A percentile compares a stretch with the other conserved stretches of the same genome.
phyloP scores from a whole-genome alignment of 768 basidiomycete genomes.

The Boletus coccyginus region DNA sequence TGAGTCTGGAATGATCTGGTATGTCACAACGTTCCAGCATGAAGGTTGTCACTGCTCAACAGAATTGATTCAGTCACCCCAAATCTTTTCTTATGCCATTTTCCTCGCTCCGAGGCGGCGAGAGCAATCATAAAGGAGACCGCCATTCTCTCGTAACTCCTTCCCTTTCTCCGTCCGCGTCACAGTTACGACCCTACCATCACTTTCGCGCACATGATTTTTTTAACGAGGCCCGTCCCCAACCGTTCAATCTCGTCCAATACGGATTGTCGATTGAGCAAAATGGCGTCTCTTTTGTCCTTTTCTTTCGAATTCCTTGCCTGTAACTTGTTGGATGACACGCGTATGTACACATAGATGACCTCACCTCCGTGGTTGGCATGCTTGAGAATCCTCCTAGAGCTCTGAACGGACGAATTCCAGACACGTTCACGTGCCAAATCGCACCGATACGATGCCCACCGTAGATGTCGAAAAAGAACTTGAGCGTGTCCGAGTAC shows the following conservation, averaged over 20 bases:
- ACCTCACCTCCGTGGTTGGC: constrained; percentile 42
- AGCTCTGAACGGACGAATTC: constrained; percentile 70
- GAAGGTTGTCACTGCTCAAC: neutral
- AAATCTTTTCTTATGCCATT: constrained; percentile 28
- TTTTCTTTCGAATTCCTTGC: constrained; percentile 37
- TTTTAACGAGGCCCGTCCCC: constrained; percentile 64
- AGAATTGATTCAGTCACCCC: constrained; percentile 24
- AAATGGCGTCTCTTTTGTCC: constrained; percentile 55
- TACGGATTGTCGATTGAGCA: constrained; percentile 63
- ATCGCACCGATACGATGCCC: constrained; percentile 77
- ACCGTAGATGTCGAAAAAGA: constrained; percentile 85
- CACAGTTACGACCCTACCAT: neutral
- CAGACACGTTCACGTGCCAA: constrained; percentile 76
- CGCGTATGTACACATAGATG: neutral
- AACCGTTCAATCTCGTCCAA: constrained; percentile 75
- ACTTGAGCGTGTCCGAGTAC: constrained; percentile 72
- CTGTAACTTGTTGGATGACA: constrained; percentile 11
- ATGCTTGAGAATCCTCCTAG: constrained; percentile 75
- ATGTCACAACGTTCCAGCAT: neutral
- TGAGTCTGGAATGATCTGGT: constrained; percentile 32
- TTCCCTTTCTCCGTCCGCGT: neutral
- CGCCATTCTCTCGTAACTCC: constrained; percentile 19
- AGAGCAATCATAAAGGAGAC: constrained; percentile 29
- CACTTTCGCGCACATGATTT: constrained; percentile 31
- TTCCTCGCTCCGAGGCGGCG: constrained; percentile 30